Evolutionary conservation across 129 eudicot genomes (phyloP).

Genomic region (Helichrysum umbraculigerum): DNA sequence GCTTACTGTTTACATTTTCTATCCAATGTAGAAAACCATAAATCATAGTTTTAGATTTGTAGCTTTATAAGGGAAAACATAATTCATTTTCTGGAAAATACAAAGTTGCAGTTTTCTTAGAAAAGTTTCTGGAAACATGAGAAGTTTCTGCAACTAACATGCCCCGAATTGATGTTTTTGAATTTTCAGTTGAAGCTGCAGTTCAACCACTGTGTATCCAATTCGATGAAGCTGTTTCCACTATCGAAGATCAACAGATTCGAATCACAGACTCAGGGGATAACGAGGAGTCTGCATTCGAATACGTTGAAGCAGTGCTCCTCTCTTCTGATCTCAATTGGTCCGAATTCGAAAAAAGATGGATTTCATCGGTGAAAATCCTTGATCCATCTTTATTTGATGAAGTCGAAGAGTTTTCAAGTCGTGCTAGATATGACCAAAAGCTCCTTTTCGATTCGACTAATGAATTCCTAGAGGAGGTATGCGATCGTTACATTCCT

Average conservation of each 20-base stretch:
- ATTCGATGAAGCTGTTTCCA: slow-evolving; percentile 54
- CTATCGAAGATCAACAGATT: slow-evolving; percentile 40
- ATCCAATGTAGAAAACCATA: too few species aligned
- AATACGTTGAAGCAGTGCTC: slow-evolving; percentile 88
- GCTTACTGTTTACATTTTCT: too few species aligned
- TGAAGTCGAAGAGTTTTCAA: slow-evolving; percentile 74
- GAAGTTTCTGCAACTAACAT: too few species aligned
- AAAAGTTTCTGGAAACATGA: too few species aligned
- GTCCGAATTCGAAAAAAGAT: slow-evolving; percentile 69
- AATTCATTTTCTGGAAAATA: too few species aligned
- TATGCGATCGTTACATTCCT: slow-evolving; percentile 58
- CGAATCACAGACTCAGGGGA: slow-evolving; percentile 48
- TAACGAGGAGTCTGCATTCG: slow-evolving; percentile 71
- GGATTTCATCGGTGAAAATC: slow-evolving; percentile 61
- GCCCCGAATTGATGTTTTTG: slow-evolving; percentile 1
- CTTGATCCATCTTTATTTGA: slow-evolving; percentile 75
- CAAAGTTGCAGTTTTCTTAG: too few species aligned
- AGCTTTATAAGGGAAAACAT: too few species aligned
- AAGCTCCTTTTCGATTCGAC: slow-evolving; percentile 80
- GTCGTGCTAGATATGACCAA: slow-evolving; percentile 65
- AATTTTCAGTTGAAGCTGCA: slow-evolving; percentile 43
- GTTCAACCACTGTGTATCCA: slow-evolving; percentile 71
- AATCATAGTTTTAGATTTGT: too few species aligned
- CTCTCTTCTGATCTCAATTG: slow-evolving; percentile 82
- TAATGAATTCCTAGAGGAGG: slow-evolving; percentile 58